A percentile compares a stretch with the other conserved stretches of the same genome.
These are phyloP conservation scores for Cercophora samala DNA, from an alignment of 495 filamentous ascomycete species.

Conservation along the genomic window DNA sequence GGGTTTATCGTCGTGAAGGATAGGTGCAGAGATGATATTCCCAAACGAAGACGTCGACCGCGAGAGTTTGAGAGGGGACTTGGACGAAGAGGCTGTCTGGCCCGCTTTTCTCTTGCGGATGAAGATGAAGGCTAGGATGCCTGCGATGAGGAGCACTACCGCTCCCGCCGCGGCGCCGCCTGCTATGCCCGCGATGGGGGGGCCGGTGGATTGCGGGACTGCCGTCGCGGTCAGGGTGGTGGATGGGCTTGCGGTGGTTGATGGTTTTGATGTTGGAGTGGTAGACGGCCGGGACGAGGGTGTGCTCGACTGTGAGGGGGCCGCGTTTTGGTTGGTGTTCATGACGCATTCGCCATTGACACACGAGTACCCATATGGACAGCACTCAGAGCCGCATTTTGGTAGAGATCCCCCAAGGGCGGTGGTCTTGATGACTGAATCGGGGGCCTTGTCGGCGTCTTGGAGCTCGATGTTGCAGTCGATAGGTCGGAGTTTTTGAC, in stretches of 20 bases:
- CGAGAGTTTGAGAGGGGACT: slow-evolving; percentile 34
- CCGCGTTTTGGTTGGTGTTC: slow-evolving; percentile 38
- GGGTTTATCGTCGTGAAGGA: slow-evolving; percentile 34
- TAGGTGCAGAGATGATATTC: slow-evolving; percentile 45
- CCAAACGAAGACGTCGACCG: slow-evolving; percentile 47
- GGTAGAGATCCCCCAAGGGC: slow-evolving; percentile 52
- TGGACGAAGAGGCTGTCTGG: slow-evolving; percentile 11
- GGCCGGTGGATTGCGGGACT: slow-evolving; percentile 8
- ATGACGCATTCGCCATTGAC: slow-evolving; percentile 39
- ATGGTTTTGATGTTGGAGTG: slow-evolving; percentile 13
- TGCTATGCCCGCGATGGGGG: slow-evolving; percentile 22
- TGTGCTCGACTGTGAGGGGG: slow-evolving; percentile 23
- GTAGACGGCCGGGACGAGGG: slow-evolving; percentile 23
- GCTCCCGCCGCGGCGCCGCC: slow-evolving; percentile 29
- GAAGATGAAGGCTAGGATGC: slow-evolving; percentile 32
- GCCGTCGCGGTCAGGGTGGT: slow-evolving; percentile 6
- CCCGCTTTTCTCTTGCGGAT: slow-evolving; percentile 30
- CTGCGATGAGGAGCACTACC: slow-evolving; percentile 27
- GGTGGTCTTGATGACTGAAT: slow-evolving; percentile 66
- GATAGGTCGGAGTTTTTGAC: slow-evolving; percentile 64
- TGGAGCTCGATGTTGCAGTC: slow-evolving; percentile 66
- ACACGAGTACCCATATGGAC: slow-evolving; percentile 79
- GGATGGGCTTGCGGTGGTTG: slow-evolving; percentile 9
- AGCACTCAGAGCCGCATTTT: slow-evolving; percentile 63
- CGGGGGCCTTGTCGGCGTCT: slow-evolving; percentile 59